phyloP scores from a whole-genome alignment of 2,329 filamentous ascomycete species.

The Elsinoe arachidis region DNA sequence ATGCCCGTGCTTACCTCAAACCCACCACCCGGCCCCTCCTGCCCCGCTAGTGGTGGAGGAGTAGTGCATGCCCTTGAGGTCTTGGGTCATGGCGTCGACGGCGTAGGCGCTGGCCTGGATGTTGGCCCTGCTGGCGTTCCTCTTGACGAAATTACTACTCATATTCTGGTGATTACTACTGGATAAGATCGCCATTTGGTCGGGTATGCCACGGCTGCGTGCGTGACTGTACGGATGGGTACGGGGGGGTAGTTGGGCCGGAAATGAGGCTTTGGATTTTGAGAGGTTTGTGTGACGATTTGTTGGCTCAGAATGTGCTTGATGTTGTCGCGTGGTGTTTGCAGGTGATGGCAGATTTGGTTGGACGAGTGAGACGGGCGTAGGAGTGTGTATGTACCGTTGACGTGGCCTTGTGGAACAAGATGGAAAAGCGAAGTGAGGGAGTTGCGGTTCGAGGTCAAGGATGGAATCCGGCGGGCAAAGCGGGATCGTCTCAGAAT shows the following conservation, averaged over 20 bases:
- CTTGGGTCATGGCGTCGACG: slow-evolving; percentile 60
- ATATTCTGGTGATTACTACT: slow-evolving; percentile 62
- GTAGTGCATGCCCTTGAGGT: slow-evolving; percentile 82
- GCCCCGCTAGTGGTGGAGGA: slow-evolving; percentile 69
- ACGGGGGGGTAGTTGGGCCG: not conserved
- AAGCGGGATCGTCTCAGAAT: not conserved
- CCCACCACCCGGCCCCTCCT: slow-evolving; percentile 85
- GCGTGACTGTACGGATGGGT: slow-evolving; percentile 16
- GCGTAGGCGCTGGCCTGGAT: slow-evolving; percentile 89
- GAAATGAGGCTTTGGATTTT: not conserved
- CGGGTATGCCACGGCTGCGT: slow-evolving; percentile 39
- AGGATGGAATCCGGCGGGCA: not conserved
- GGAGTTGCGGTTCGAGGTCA: slow-evolving; percentile 1
- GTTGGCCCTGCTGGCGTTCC: slow-evolving; percentile 56
- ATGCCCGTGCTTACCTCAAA: slow-evolving; percentile 86
- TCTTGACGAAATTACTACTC: slow-evolving; percentile 53
- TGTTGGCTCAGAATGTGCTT: not conserved
- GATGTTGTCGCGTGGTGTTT: not conserved
- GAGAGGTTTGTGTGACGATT: not conserved
- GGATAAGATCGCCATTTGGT: slow-evolving; percentile 60
- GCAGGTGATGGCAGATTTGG: slow-evolving; percentile 4
- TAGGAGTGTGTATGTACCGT: not conserved
- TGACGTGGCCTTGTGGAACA: slow-evolving; percentile 11
- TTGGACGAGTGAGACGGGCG: not conserved
- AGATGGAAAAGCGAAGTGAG: slow-evolving; percentile 3